Base-by-base conservation (phyloP, 768 basidiomycete species). In the Hypholoma sublateritium region DNA sequence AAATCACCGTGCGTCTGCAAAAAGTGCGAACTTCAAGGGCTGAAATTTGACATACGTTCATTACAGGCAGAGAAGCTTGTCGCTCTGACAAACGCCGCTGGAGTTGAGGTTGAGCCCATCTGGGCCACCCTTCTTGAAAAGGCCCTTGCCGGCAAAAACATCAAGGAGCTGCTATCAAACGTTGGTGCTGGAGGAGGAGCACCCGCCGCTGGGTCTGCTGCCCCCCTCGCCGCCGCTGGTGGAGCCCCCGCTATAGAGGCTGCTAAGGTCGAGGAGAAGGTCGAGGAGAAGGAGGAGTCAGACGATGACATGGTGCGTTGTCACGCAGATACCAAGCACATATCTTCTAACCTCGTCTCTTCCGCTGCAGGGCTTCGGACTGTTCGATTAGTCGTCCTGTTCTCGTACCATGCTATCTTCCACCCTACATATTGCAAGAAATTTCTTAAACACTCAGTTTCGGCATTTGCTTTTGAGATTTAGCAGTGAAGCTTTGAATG, bases 61-160 rank as follows among this genome's bases (percentile, higher is more conserved):
- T 34, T 57, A 1, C 67, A 98, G 95, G 72, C 93, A 58, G 97
- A 98, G 73, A 98, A 97, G 81, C 91, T 99, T 71, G 58, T 79
- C 66, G 79, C 93, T n/a, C 73, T 98, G 70, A 93, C 91, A 66
- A 73, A 70, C 55, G 95, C 93, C 53, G 97, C 96, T 53, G 77
- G 77, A 56, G 80, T 93, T 61, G 95, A 97, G 22, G 68, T 97
- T 58, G 97, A 98, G 77, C 84, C 95, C 56, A 98, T 99, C 80
- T 98, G 97, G 97, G 95, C 95, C 57, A 76, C 89, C 13, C 89
- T 99, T 67, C 92, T 99, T 70, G 91, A 96, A 60, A 98, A 97
- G 76, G 96, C 97, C 35, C 87, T 99, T 53, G 95, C 96, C 77
- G 96, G 95, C 69, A 97, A 96, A 84, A 86, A 98, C 79, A 85